A percentile compares a stretch with the other conserved stretches of the same genome.
These are phyloP conservation scores for Lathyrus aphaca DNA, from an alignment of 306 rosid genomes.

Conservation along the genomic window DNA sequence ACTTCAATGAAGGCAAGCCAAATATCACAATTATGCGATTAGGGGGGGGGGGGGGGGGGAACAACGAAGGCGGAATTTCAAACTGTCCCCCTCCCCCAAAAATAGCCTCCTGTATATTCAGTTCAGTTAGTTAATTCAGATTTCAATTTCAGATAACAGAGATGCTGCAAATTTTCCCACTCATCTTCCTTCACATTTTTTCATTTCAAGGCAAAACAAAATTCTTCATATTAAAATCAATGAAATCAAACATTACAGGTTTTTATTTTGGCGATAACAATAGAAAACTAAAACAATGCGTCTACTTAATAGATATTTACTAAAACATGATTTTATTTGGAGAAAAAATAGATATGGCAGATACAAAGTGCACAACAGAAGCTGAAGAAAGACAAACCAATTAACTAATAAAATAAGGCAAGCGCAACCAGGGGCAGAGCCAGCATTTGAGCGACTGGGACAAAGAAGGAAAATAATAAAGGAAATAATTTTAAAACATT, in stretches of 20 bases:
- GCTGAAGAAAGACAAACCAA: slow-evolving; percentile 6
- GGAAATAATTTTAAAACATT: neutral
- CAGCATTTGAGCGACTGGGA: neutral
- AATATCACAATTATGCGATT: too few relatives aligned
- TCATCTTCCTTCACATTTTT: neutral
- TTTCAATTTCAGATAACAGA: neutral
- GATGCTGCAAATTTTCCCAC: slow-evolving; percentile 4
- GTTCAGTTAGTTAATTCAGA: slow-evolving; percentile 3
- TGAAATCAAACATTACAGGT: slow-evolving; percentile 9
- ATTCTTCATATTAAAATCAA: slow-evolving; percentile 21
- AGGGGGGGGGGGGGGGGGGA: too few relatives aligned
- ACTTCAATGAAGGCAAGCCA: too few relatives aligned
- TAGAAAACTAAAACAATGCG: neutral
- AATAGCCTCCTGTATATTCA: slow-evolving; percentile 2
- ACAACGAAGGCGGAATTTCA: too few relatives aligned
- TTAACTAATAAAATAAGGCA: slow-evolving; percentile 5
- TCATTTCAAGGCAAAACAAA: neutral
- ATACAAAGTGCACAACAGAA: slow-evolving; percentile 26
- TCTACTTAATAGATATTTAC: slow-evolving; percentile 12
- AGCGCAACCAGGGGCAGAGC: neutral
- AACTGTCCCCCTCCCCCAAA: neutral
- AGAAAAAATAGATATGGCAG: slow-evolving; percentile 2
- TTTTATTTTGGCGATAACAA: neutral
- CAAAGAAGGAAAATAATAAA: neutral
- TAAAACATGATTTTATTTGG: neutral